Percentiles rank a stretch among this genome's conserved stretches.
Evolutionary conservation across 257 asterid genomes (phyloP).

Genomic region (Linderniella brevidens): DNA sequence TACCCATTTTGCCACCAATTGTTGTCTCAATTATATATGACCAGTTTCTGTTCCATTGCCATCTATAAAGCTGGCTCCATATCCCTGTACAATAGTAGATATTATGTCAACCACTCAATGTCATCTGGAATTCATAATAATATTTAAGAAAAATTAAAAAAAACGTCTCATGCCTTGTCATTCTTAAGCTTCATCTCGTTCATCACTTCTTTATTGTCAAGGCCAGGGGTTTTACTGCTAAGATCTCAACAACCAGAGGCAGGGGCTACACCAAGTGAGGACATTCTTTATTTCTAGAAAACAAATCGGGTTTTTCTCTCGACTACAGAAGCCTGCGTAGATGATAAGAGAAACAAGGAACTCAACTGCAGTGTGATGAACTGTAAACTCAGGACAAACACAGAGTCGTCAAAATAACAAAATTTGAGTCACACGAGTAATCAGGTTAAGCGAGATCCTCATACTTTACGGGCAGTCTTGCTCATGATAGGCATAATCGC

Average conservation of each 20-base stretch:
- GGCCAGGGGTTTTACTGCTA: constrained; percentile 16
- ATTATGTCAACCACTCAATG: too few relatives aligned
- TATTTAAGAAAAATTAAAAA: too few relatives aligned
- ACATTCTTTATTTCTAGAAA: constrained; percentile 17
- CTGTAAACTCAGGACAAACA: too few relatives aligned
- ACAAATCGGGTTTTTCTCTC: constrained; percentile 8
- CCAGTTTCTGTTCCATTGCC: constrained; percentile 81
- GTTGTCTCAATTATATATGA: constrained; percentile 73
- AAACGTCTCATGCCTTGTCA: constrained; percentile 41
- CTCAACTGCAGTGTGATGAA: constrained; percentile 22
- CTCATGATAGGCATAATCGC: too few relatives aligned
- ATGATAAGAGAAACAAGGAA: too few relatives aligned
- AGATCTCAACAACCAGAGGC: constrained; percentile 26
- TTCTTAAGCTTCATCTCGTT: constrained; percentile 48
- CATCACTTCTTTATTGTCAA: constrained; percentile 39
- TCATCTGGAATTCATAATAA: too few relatives aligned
- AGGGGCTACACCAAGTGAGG: constrained; percentile 26
- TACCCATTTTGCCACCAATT: constrained; percentile 58
- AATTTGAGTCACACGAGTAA: too few relatives aligned
- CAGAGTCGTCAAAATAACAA: too few relatives aligned
- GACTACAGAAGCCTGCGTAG: too few relatives aligned
- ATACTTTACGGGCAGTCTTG: too few relatives aligned
- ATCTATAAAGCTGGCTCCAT: constrained; percentile 59
- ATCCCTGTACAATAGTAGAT: too few relatives aligned
- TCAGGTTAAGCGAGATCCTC: too few relatives aligned